These are phyloP conservation scores for Gnaphalium uliginosum DNA, from an alignment of 129 eudicot species.

Conservation along the genomic window DNA sequence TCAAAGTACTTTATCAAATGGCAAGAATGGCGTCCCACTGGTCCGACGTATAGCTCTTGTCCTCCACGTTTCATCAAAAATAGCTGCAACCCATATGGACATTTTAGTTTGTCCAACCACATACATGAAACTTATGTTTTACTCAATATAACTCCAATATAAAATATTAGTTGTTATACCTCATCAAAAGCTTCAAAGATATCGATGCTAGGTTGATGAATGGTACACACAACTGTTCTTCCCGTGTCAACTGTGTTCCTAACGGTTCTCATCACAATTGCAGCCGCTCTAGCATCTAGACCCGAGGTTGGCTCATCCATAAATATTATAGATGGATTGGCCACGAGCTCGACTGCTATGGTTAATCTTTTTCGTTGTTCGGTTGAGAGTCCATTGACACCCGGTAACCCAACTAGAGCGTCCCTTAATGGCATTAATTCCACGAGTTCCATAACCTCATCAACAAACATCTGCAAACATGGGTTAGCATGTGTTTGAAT, in stretches of 20 bases:
- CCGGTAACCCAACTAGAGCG: conserved; percentile 72
- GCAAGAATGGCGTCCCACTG: conserved; percentile 65
- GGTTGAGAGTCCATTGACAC: conserved; percentile 69
- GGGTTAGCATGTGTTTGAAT: too few species aligned
- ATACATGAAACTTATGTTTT: too few species aligned
- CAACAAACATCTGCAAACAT: conserved; percentile 61
- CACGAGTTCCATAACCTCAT: conserved; percentile 74
- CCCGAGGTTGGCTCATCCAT: conserved; percentile 66
- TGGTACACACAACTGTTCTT: conserved; percentile 63
- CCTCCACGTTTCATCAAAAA: conserved; percentile 85
- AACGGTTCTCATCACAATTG: conserved; percentile 60
- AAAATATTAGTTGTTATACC: conserved; percentile 7
- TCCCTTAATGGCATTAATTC: conserved; percentile 51
- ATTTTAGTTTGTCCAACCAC: too few species aligned
- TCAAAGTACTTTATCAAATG: conserved; percentile 65
- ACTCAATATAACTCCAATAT: too few species aligned
- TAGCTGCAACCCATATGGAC: conserved; percentile 38
- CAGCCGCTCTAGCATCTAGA: conserved; percentile 59
- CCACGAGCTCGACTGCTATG: conserved; percentile 59
- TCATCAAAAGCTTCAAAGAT: conserved; percentile 62
- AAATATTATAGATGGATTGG: conserved; percentile 53
- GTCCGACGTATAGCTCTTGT: conserved; percentile 67
- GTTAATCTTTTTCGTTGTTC: conserved; percentile 82
- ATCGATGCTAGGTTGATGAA: conserved; percentile 59
- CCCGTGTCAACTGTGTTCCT: conserved; percentile 60